Evolutionary conservation across 2,329 filamentous ascomycete species (phyloP).

Genomic region (Aspergillaceae sp.): DNA sequence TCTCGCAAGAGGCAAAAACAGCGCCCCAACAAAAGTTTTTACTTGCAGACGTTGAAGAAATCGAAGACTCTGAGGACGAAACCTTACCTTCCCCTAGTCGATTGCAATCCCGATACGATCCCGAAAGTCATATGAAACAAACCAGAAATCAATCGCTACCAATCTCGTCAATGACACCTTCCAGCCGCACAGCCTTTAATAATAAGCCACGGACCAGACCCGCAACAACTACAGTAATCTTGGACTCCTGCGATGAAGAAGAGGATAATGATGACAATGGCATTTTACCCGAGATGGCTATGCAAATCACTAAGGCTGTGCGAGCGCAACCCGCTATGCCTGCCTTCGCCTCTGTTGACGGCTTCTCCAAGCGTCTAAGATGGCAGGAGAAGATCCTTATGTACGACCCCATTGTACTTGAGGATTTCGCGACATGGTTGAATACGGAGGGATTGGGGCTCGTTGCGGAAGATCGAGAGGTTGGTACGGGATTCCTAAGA

Average conservation of each 20-base stretch:
- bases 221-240: background rate
- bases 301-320: conserved; percentile 42
- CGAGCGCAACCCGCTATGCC: conserved; percentile 29
- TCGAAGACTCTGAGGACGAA: conserved; percentile 32
- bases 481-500: conserved; percentile 60
- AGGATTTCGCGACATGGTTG: conserved; percentile 76
- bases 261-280: conserved; percentile 13
- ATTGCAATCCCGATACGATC: conserved; percentile 12
- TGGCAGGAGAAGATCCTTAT: conserved; percentile 93
- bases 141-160: conserved; percentile 5
- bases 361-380: conserved; percentile 40
- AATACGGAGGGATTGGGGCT: conserved; percentile 60
- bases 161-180: conserved; percentile 7
- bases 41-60: conserved; percentile 26
- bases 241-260: background rate
- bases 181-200: conserved; percentile 1
- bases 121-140: background rate
- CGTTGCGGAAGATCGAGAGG: conserved; percentile 58
- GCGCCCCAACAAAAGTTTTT: conserved; percentile 2
- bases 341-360: conserved; percentile 18
- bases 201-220: background rate
- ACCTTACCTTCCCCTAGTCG: conserved; percentile 20
- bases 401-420: conserved; percentile 82
- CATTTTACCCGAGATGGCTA: conserved; percentile 34
- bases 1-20: background rate